Conservation (phyloP, 331 rosid genomes). For the Pyrus hybrid region DNA sequence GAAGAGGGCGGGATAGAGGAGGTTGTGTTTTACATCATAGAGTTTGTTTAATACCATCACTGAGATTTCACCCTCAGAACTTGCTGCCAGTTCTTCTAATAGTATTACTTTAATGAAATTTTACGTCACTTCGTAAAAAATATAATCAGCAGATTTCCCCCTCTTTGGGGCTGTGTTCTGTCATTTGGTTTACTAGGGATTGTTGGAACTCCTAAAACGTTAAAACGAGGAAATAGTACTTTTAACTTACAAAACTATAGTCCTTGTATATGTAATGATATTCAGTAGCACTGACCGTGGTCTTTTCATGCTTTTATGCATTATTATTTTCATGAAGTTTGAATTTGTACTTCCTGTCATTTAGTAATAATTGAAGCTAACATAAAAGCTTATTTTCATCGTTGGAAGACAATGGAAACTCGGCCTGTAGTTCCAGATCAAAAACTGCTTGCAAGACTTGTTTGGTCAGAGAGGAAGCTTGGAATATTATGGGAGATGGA, state of each 20-base stretch:
- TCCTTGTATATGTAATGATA: not conserved
- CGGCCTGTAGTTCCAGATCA: conserved; percentile 83
- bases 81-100: not conserved
- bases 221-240: not conserved
- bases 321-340: not conserved
- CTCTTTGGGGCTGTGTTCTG: not conserved
- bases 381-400: not conserved
- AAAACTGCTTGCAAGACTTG: conserved; percentile 89
- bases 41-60: not conserved
- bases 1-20: not conserved
- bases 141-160: not conserved
- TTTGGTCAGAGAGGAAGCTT: conserved; percentile 95
- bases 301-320: not conserved
- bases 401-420: conserved; percentile 83
- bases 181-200: not conserved
- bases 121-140: not conserved
- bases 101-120: not conserved
- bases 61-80: not conserved
- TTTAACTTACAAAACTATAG: not conserved
- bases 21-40: not conserved
- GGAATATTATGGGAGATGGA: conserved; percentile 97
- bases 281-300: not conserved
- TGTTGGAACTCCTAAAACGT: not conserved
- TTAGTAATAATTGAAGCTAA: not conserved
- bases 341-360: not conserved